Evolutionary conservation across 2,329 filamentous ascomycete genomes (phyloP), one percentile per base, ranked within the genome.

Genomic region (Pezicula carpinea): DNA sequence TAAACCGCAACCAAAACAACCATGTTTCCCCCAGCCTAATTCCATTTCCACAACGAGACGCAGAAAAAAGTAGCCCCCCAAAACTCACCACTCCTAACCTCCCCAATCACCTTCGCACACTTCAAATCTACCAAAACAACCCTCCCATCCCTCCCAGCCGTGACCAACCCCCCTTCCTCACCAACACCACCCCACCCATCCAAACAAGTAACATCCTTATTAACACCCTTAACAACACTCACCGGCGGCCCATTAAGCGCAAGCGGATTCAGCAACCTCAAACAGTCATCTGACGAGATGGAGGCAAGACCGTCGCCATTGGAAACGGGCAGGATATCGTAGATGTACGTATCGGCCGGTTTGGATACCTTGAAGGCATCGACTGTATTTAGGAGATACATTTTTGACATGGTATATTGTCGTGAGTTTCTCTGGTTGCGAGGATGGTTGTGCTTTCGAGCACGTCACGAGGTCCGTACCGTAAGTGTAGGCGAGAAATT

Each of bases 111-210:
- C 67, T 73, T 57, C 63, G 64, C 63, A 74, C 72, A 51, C 50
- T 83, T 73, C 53, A 83, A 60, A 67, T 89, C 85, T 81, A 83
- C 85, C 40, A 86, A 66, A 0, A 71, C 76, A 10, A 89, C 76
- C 7, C 73, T 70, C 6, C 87, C 87, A 60, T 90, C 83, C 62
- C 85, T 79, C 39, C 87, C 87, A 0, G 85, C 79, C 0, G 87
- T 90, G 49, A 51, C 46, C 13, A 33, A 47, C 22, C 48, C 50
- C 4, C 73, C 74, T 22, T 72, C 72, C 17, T 64, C 65, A 5
- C 66, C 67, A 49, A 79, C 77, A 5, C 66, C 67, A 49, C 80
- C 77, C 39, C 80, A 76, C 1, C 76, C 70, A 44, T 76, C 74
- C 23, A 88, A 68, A 51, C 79, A 80, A 13, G 82, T 83, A 54